Base-by-base conservation (phyloP, 1,284 basidiomycete species). In the Tremellales sp. region DNA sequence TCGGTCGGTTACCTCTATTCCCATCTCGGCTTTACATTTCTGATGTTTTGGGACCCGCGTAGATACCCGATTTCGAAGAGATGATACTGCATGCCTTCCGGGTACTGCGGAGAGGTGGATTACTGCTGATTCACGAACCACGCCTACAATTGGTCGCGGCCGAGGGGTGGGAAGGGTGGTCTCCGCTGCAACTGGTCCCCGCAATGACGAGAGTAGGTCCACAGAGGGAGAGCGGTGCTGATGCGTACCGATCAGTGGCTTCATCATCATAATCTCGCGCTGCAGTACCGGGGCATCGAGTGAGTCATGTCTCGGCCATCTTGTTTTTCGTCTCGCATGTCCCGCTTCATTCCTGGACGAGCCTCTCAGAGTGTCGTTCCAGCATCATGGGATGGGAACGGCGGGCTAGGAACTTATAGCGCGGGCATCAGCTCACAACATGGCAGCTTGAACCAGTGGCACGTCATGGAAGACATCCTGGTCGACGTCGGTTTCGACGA, bases 121-220 rank as follows among this genome's bases (percentile, higher is more conserved):
- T 57, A 6, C n/a, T 57, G 9, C 44, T 53, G 13, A 37, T 57
- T 12, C 54, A 57, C 31, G 54, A 57, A 33, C 43, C 44, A 4
- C 48, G 49, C 14, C 12, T 50, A 0, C 40, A 44, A n/a, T 26
- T 48, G 1, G 41, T 43, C 16, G 49, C 43, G 9, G 46, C 43
- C 0, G n/a, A n/a, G n/a, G n/a, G n/a, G n/a, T 51, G 40, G 40
- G 32, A 45, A 22, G 46, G 47, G 0, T 51, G 37, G 19, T 28
- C 19, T 7, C 32, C 42, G 5, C 31, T 37, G 14, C 36, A 51
- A 12, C 25, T 49, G 18, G 36, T 41, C 13, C 50, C 51, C 9
- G 34, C 19, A n/a, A 18, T 50, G 7, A 18, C 45, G n/a, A 21
- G 18, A 37, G 50, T 47, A 32, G 25, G 35, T 43, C 21, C 10